Percentiles rank a stretch among this genome's conserved stretches.
Evolutionary conservation across 2,329 filamentous ascomycete genomes (phyloP).

Genomic region (Ophiostoma himal-ulmi): DNA sequence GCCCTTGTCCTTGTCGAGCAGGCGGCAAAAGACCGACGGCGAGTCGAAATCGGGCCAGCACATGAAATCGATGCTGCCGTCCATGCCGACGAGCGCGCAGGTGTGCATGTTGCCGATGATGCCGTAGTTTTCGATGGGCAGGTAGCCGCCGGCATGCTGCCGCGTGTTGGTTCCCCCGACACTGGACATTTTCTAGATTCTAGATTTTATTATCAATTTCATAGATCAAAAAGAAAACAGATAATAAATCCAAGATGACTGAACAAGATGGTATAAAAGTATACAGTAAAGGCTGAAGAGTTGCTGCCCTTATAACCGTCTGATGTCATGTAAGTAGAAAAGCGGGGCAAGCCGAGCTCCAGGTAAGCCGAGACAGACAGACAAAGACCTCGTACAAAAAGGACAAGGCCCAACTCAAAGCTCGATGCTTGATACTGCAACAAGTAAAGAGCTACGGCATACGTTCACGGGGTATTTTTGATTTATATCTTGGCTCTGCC

Average conservation of each 20-base stretch:
- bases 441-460: neutral
- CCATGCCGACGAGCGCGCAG: constrained; percentile 67
- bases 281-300: neutral
- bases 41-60: constrained; percentile 80
- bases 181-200: neutral
- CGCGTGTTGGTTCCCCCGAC: constrained; percentile 28
- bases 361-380: neutral
- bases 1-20: constrained; percentile 68
- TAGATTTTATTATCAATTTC: neutral
- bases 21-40: constrained; percentile 66
- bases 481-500: neutral
- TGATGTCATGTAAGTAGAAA: constrained; percentile 16
- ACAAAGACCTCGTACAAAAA: neutral
- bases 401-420: neutral
- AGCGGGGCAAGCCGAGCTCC: neutral
- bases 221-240: no score
- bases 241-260: neutral
- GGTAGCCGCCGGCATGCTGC: constrained; percentile 41
- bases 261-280: neutral
- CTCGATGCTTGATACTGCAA: neutral
- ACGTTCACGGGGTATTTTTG: neutral
- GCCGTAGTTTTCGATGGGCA: constrained; percentile 69
- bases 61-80: constrained; percentile 71
- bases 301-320: neutral
- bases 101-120: constrained; percentile 78